Evolutionary conservation across 2,329 filamentous ascomycete genomes (phyloP).

Genomic region (Penicillium sp.): DNA sequence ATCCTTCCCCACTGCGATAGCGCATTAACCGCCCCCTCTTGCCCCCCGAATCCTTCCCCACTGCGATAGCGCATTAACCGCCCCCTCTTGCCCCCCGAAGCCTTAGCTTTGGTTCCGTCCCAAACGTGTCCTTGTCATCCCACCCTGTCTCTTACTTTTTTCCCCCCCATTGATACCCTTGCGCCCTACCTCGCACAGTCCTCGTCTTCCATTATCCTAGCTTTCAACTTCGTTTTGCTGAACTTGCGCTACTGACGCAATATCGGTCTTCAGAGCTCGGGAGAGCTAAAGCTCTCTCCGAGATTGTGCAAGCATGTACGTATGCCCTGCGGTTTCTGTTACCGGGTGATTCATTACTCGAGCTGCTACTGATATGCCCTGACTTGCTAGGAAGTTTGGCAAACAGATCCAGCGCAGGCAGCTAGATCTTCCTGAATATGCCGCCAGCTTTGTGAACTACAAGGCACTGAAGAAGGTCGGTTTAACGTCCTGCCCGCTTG

Average conservation of each 20-base stretch:
- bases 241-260: conserved; percentile 1
- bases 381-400: conserved; percentile 83
- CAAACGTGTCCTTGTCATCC: conserved; percentile 2
- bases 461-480: conserved; percentile 95
- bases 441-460: conserved; percentile 98
- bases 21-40: conserved; percentile 12
- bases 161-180: neutral
- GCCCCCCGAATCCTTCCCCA: no score
- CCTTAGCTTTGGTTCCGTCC: neutral
- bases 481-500: neutral
- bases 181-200: neutral
- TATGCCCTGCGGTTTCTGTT: neutral
- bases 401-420: conserved; percentile 99
- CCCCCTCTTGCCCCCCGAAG: conserved; percentile 17
- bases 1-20: no score
- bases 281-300: conserved; percentile 14
- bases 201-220: neutral
- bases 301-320: conserved; percentile 8
- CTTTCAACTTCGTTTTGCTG: neutral
- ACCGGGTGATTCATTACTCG: neutral
- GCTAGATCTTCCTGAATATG: conserved; percentile 98
- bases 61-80: conserved; percentile 6
- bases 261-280: conserved; percentile 6
- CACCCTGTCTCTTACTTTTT: neutral
- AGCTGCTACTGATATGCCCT: neutral